Percentiles rank a stretch among this genome's conserved stretches.
Evolutionary conservation across 208 protist genomes (phyloP).

Genomic region (Porcisia hertigi): DNA sequence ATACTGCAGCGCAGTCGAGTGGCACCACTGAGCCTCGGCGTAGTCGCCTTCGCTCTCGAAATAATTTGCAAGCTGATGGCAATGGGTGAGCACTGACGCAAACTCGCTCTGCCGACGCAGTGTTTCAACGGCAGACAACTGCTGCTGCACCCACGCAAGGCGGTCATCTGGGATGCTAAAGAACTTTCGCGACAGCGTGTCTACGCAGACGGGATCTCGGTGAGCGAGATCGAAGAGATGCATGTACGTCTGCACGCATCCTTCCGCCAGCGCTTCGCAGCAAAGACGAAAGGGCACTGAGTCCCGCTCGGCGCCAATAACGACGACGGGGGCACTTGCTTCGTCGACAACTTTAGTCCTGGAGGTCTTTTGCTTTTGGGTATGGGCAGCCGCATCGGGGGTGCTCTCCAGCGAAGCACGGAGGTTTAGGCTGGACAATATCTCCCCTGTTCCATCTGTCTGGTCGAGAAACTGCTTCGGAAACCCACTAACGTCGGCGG

Average conservation of each 20-base stretch:
- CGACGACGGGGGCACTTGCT: conserved; percentile 30
- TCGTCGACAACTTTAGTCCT: conserved; percentile 19
- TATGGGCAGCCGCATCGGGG: neutral
- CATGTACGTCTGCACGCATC: conserved; percentile 83
- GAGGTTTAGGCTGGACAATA: neutral
- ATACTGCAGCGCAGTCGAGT: conserved; percentile 69
- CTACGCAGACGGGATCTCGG: conserved; percentile 85
- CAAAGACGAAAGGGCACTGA: conserved; percentile 80
- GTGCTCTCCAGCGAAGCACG: conserved; percentile 3
- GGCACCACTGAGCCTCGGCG: conserved; percentile 74
- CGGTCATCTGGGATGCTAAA: conserved; percentile 73
- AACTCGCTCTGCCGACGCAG: conserved; percentile 88
- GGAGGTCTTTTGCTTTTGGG: neutral
- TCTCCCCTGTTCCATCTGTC: neutral
- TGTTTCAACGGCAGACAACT: conserved; percentile 74
- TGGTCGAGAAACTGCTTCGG: neutral
- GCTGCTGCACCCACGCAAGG: conserved; percentile 81
- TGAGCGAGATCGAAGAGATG: conserved; percentile 86
- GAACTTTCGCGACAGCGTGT: conserved; percentile 71
- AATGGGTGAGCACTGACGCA: conserved; percentile 57
- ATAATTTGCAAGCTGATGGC: conserved; percentile 72
- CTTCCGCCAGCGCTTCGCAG: conserved; percentile 77
- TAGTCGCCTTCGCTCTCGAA: conserved; percentile 82
- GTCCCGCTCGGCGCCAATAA: conserved; percentile 62
- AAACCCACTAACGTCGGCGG: neutral